Percentiles rank a stretch among this genome's conserved stretches.
phyloP scores from a whole-genome alignment of 805 yeast species.

The Myxozyma vanderwaltii region DNA sequence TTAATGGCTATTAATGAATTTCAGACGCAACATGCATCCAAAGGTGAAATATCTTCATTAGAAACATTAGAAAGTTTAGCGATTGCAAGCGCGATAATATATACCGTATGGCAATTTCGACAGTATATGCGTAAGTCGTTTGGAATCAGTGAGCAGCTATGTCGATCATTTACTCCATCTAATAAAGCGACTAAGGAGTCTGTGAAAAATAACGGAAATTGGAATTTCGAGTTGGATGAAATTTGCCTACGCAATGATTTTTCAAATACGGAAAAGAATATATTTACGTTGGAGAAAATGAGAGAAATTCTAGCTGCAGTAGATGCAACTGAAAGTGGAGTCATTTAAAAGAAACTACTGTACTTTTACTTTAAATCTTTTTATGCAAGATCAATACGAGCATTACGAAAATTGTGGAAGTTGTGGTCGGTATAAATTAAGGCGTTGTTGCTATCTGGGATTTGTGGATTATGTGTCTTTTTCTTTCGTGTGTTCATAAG shows the following conservation, averaged over 20 bases:
- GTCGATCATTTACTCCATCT: constrained; percentile 17
- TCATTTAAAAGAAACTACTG: too few relatives aligned
- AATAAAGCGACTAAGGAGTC: constrained; percentile 14
- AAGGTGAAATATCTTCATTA: not conserved
- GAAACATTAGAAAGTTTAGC: constrained; percentile 10
- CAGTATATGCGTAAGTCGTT: constrained; percentile 20
- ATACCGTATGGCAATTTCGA: constrained; percentile 19
- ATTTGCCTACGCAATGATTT: constrained; percentile 15
- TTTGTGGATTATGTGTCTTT: too few relatives aligned
- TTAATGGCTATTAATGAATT: constrained; percentile 19
- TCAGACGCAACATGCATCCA: not conserved
- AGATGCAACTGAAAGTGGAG: constrained; percentile 5
- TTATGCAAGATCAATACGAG: too few relatives aligned
- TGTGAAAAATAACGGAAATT: not conserved
- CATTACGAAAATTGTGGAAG: too few relatives aligned
- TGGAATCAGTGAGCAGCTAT: constrained; percentile 19
- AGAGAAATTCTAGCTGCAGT: constrained; percentile 13
- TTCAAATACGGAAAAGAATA: constrained; percentile 2
- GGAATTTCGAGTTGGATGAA: constrained; percentile 4
- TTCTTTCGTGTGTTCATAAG: too few relatives aligned
- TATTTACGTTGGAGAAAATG: not conserved
- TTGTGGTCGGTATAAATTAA: too few relatives aligned
- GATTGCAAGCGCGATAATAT: constrained; percentile 15
- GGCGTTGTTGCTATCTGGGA: too few relatives aligned
- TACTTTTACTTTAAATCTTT: too few relatives aligned